Evolutionary conservation across 2,329 filamentous ascomycete species (phyloP), one percentile per base, ranked within the genome.

Genomic region (Talaromyces sp.): DNA sequence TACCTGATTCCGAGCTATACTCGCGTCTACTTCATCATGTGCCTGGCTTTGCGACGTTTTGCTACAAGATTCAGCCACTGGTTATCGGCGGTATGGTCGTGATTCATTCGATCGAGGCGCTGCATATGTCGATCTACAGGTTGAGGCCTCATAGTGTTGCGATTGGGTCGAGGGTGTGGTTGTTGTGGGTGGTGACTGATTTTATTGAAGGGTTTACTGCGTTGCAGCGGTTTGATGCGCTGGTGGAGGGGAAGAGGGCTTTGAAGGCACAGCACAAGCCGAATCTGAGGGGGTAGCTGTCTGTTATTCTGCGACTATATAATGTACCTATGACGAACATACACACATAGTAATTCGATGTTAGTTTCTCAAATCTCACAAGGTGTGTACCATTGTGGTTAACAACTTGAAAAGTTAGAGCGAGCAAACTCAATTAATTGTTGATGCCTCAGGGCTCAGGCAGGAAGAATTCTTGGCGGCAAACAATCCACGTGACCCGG

Each of bases 31-130:
- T 88, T 34, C 72, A 70, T 8, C 74, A 79, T 45, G 85, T 88
- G 62, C 87, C 88, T 0, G 80, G 81, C 1, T 88, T 91, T 10
- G 83, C 86, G 1, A 74, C 73, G 1, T 84, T 85, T 65, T 89
- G 87, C 70, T 81, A 83, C 68, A 84, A 81, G 74, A 76, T 91
- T 1, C 87, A 89, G 68, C 84, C 84, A 58, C 74, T 79, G 15
- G 79, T 94, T 49, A 80, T 90, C 63, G 70, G 80, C 22, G 80
- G 85, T 0, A 85, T 93, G 65, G 3, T 92, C 1, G 80, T 72
- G 0, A 84, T 92, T 13, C 94, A 97, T 77, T 25, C 82, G 0
- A 66, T 76, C 2, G 94, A 97, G 80, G 78, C 83, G n/a, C 77
- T 78, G 53, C 65, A 74, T 63, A 80, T 88, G 75, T 77, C 77